These are phyloP conservation scores for Olyra latifolia DNA, from an alignment of 176 grass and related monocot species.

Conservation along the genomic window DNA sequence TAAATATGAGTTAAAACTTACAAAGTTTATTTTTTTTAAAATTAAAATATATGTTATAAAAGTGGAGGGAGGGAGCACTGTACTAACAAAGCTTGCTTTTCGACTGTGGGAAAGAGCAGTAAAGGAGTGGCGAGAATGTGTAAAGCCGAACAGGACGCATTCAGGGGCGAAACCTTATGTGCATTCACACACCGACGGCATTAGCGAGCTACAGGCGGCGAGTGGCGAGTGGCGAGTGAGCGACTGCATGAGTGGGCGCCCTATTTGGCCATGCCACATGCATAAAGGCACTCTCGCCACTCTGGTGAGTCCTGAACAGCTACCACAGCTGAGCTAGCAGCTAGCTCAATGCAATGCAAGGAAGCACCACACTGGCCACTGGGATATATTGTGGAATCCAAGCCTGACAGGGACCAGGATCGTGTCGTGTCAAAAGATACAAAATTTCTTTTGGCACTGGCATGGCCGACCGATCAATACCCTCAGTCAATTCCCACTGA, in stretches of 20 bases:
- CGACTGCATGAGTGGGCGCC: not conserved
- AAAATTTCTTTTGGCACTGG: not conserved
- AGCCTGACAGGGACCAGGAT: not conserved
- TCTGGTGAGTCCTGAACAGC: not conserved
- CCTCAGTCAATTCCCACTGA: not conserved
- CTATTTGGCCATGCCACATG: slow-evolving; percentile 17
- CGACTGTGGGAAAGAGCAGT: not conserved
- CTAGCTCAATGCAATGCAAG: too few relatives aligned
- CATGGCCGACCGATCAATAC: too few relatives aligned
- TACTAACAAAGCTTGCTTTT: not conserved
- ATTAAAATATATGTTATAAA: too few relatives aligned
- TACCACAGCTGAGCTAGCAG: not conserved
- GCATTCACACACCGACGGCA: not conserved
- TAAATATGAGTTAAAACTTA: too few relatives aligned
- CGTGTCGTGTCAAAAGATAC: slow-evolving; percentile 1
- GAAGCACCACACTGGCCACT: not conserved
- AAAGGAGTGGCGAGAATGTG: slow-evolving; percentile 24
- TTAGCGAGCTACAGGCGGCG: not conserved
- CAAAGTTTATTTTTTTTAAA: too few relatives aligned
- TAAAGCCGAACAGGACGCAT: not conserved
- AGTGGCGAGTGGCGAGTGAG: too few relatives aligned
- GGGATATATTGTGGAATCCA: not conserved
- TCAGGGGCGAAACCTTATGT: too few relatives aligned
- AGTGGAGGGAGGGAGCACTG: too few relatives aligned
- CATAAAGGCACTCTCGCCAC: slow-evolving; percentile 31